Conservation (phyloP, 371 early-diverging fungal species). For the Cladochytrium tenue region DNA sequence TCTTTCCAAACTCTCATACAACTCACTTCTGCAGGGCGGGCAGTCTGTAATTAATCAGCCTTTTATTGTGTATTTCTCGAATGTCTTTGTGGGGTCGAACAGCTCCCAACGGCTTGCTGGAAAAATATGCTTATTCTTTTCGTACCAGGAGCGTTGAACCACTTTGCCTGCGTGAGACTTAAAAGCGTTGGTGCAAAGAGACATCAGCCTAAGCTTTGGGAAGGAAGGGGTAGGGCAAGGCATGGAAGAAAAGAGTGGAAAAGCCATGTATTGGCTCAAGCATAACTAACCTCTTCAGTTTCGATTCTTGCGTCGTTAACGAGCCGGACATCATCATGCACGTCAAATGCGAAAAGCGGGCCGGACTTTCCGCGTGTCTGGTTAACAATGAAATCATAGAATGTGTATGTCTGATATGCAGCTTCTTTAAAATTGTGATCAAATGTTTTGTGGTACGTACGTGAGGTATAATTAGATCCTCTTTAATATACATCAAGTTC, state of each 20-base stretch:
- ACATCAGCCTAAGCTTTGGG: too few relatives aligned
- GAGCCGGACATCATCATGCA: constrained; percentile 89
- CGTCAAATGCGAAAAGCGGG: constrained; percentile 90
- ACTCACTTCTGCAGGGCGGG: too few relatives aligned
- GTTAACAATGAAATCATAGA: constrained; percentile 95
- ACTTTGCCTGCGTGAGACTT: constrained; percentile 94
- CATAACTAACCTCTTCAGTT: constrained; percentile 65
- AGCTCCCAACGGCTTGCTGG: constrained; percentile 94
- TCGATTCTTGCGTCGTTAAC: constrained; percentile 83
- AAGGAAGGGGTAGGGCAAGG: not conserved
- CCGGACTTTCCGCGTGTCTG: constrained; percentile 95
- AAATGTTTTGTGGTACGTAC: too few relatives aligned
- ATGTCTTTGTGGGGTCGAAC: constrained; percentile 86
- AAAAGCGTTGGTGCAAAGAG: not conserved
- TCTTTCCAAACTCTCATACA: too few relatives aligned
- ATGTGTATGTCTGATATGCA: constrained; percentile 91
- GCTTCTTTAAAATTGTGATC: too few relatives aligned
- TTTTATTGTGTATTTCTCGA: constrained; percentile 75
- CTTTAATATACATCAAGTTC: constrained; percentile 88
- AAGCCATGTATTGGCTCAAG: too few relatives aligned
- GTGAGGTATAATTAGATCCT: constrained; percentile 94
- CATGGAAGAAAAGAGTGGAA: not conserved
- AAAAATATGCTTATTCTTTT: constrained; percentile 94
- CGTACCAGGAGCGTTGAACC: constrained; percentile 90
- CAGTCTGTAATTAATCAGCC: constrained; percentile 10